Conservation (phyloP, 2,329 filamentous ascomycete genomes). For the Dothideomycetidae sp. region DNA sequence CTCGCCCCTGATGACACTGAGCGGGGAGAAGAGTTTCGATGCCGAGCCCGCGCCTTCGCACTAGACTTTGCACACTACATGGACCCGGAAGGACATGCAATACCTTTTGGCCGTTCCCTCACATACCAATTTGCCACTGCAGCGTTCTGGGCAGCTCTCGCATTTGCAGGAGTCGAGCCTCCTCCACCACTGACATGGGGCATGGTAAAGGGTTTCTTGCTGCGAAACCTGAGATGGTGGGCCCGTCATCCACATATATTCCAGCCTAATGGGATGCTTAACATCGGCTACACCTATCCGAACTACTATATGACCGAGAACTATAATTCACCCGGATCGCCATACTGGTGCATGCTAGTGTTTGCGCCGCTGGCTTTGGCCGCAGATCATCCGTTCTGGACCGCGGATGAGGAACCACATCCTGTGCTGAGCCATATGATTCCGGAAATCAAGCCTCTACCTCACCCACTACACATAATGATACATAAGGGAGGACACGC, state of each 20-base stretch:
- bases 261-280: constrained; percentile 59
- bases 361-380: constrained; percentile 62
- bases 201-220: constrained; percentile 60
- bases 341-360: constrained; percentile 68
- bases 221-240: constrained; percentile 69
- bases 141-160: constrained; percentile 68
- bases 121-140: constrained; percentile 77
- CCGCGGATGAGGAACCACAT: constrained; percentile 46
- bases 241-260: constrained; percentile 61
- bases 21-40: constrained; percentile 54
- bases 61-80: constrained; percentile 65
- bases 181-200: constrained; percentile 62
- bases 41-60: constrained; percentile 51
- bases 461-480: constrained; percentile 60
- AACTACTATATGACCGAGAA: constrained; percentile 75
- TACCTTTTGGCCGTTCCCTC: constrained; percentile 64
- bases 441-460: constrained; percentile 45
- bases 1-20: constrained; percentile 53
- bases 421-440: constrained; percentile 36
- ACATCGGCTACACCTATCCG: constrained; percentile 62
- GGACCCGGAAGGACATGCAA: constrained; percentile 53
- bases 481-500: constrained; percentile 55
- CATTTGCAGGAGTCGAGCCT: constrained; percentile 60
- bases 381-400: constrained; percentile 60
- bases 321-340: constrained; percentile 59